phyloP scores from a whole-genome alignment of 23 red algal genomes.

The Gracilaria vermiculophylla region DNA sequence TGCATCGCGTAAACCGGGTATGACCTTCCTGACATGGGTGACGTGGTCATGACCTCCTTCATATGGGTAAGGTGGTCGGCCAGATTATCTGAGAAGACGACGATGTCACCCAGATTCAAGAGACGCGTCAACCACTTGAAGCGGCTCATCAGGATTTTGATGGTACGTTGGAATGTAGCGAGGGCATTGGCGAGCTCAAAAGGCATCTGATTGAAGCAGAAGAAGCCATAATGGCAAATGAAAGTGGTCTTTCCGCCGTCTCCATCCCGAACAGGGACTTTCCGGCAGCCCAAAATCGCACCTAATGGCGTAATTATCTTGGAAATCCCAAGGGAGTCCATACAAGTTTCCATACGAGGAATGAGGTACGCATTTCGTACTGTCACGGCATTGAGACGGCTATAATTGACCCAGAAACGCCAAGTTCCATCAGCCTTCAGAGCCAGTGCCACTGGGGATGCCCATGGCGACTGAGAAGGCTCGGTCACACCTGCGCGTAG shows the following conservation, averaged over 20 bases:
- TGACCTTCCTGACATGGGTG: background rate
- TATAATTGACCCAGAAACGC: too few relatives aligned
- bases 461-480: too few relatives aligned
- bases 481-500: too few relatives aligned
- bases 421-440: too few relatives aligned
- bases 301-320: too few relatives aligned
- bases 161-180: background rate
- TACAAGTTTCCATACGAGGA: too few relatives aligned
- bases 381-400: too few relatives aligned
- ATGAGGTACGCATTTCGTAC: too few relatives aligned
- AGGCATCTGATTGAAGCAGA: background rate
- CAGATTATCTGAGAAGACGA: background rate
- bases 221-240: background rate
- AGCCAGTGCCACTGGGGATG: too few relatives aligned
- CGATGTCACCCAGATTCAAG: background rate
- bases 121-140: background rate
- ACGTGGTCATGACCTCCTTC: background rate
- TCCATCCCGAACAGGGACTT: background rate
- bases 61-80: constrained; percentile 5
- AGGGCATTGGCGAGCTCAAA: constrained; percentile 2
- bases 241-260: background rate
- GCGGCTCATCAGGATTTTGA: background rate
- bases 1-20: background rate
- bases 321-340: too few relatives aligned
- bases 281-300: constrained; percentile 6